Conservation (phyloP, 2,329 filamentous ascomycete species). For the Phialemoniopsis sp. region DNA sequence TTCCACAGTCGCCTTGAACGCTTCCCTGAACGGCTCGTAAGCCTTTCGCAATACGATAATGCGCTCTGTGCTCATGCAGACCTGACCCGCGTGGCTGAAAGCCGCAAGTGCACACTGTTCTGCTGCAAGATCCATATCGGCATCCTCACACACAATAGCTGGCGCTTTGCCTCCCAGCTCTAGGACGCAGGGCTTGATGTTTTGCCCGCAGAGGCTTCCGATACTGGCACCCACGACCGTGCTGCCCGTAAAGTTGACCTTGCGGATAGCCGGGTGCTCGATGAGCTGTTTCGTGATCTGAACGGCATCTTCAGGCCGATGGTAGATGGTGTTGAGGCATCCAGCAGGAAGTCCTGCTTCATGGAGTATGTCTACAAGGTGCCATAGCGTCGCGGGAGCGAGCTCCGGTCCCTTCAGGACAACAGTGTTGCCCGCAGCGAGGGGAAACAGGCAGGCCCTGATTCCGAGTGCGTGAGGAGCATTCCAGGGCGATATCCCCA, state of each 20-base stretch:
- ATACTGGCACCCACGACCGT: conserved; percentile 35
- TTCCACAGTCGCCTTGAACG: too few species aligned
- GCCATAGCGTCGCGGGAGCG: conserved; percentile 20
- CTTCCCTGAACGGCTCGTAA: too few species aligned
- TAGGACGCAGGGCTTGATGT: conserved; percentile 39
- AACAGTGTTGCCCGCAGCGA: conserved; percentile 16
- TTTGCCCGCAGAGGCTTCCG: conserved; percentile 24
- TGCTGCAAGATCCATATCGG: conserved; percentile 35
- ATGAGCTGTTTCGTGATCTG: conserved; percentile 29
- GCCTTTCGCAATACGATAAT: conserved; percentile 16
- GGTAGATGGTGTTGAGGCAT: conserved; percentile 30
- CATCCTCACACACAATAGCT: conserved; percentile 37
- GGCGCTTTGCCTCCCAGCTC: conserved; percentile 44
- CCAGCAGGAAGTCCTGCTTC: conserved; percentile 37
- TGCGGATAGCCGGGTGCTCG: conserved; percentile 25
- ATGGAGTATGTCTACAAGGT: conserved; percentile 25
- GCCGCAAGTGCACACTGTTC: too few species aligned
- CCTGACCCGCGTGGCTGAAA: conserved; percentile 21
- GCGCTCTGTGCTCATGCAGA: conserved; percentile 26
- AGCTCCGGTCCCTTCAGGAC: conserved; percentile 26
- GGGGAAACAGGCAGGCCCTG: conserved; percentile 8
- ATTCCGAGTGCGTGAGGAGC: conserved; percentile 16
- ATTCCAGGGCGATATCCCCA: conserved; percentile 25
- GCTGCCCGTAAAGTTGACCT: conserved; percentile 39
- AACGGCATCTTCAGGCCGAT: conserved; percentile 23